Base-by-base conservation (phyloP, 176 grass and related monocot genomes). In the Secale cereale region DNA sequence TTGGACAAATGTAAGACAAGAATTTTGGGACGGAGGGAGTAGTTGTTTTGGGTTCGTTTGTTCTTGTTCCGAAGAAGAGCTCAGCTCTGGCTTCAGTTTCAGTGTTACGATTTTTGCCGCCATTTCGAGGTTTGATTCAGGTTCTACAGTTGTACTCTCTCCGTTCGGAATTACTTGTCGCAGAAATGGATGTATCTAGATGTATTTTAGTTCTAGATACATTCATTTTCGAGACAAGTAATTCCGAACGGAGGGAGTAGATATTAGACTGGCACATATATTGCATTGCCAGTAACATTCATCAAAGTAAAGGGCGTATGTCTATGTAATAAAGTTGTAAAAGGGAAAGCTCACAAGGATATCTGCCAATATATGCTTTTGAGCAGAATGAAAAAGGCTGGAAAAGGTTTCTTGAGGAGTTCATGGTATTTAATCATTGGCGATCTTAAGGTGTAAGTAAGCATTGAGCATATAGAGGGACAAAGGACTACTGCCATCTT, bases 331-430 rank as follows among this genome's bases (percentile, higher is more conserved):
- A 75, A 68, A 12, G 25, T 32, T 10, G 15, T 7, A 52, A n/a
- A 59, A 74, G 40, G 40, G 48, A 81, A 80, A 64, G 45, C 45
- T 46, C 0, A 10, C 35, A 2, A 43, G 48, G 46, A 27, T 41
- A 70, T 81, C 70, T 75, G 69, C 33, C 68, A 57, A 28, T 61
- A 67, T 80, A 85, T 36, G 5, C 65, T 65, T 79, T 64, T 81
- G 26, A 19, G 36, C 27, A 68, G 69, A 48, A 40, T 61, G 70
- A 81, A 66, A 66, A 80, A 81, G 28, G 60, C 16, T 46, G 23
- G 46, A 61, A 66, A 66, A 81, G 35, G 23, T 85, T 76, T 76
- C 10, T 11, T 69, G 2, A 46, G 52, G 74, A 41, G 29, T 39
- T 26, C 7, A 83, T 78, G 2, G 46, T 35, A 25, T 68, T 68